Evolutionary conservation across 768 basidiomycete species (phyloP), one percentile per base, ranked within the genome.

Genomic region (Lentinula boryana): DNA sequence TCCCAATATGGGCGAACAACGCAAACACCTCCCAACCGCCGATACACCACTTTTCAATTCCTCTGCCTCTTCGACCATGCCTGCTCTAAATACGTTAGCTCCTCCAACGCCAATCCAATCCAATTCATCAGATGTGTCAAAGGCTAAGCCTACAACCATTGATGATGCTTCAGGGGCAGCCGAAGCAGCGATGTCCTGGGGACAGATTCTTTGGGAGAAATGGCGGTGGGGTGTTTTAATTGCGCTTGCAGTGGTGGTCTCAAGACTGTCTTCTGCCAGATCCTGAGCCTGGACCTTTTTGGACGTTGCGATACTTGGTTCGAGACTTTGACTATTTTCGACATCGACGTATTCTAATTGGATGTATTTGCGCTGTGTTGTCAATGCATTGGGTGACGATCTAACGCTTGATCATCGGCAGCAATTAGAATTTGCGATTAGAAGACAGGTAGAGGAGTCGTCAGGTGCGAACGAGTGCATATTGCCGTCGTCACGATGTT

Each of bases 1-100:
- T 32, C 96, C 96, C 0, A 97, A 97, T 74, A 98, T 98, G 96
- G 94, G 89, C 21, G 81, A 90, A 71, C 85, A 81, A 65, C 89
- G 89, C 66, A 80, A 83, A 49, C 88, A 74, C 57, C 52, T 8
- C 3, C 55, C 55, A n/a, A n/a, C 55, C 4, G 50, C 63, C 49
- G 64, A 32, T 56, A 63, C 43, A 64, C 27, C 46, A 60, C 38
- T 62, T 56, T 1, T 63, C 61, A 33, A 63, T 67, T n/a, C 62
- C 58, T 61, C 49, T 66, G 52, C 43, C 51, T 60, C 35, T 64
- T 61, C 62, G 56, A 67, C 50, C 12, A 23, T 27, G 21, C 18
- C 21, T 23, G 8, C 10, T 2, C 5, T n/a, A 53, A 56, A 31
- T 55, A 60, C 23, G 58, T 64, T 72, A 27, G 60, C 70, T 35